These are phyloP conservation scores for Cyclotella choctawhatcheeana DNA, from an alignment of 108 stramenopile species.

Conservation along the genomic window DNA sequence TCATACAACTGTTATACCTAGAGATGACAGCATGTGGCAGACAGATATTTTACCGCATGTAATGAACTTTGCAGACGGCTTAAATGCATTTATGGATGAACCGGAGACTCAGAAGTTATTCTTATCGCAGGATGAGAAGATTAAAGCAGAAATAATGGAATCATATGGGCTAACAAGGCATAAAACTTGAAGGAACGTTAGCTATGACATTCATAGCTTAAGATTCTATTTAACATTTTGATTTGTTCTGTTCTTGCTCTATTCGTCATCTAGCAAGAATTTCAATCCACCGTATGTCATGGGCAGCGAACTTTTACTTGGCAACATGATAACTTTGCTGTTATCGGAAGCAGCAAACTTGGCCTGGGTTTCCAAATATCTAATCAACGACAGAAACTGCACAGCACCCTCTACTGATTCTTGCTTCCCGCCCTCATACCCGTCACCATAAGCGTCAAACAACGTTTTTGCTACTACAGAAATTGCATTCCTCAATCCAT, in stretches of 20 bases:
- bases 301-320: slow-evolving; percentile 28
- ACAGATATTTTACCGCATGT: not conserved
- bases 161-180: not conserved
- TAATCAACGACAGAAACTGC: slow-evolving; percentile 23
- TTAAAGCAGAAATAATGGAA: not conserved
- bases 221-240: not conserved
- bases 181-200: no score
- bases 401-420: slow-evolving; percentile 26
- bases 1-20: not conserved
- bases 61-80: not conserved
- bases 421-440: not conserved
- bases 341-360: slow-evolving; percentile 27
- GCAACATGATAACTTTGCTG: slow-evolving; percentile 43
- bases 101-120: not conserved
- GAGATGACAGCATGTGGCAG: not conserved
- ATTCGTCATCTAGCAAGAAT: slow-evolving; percentile 11
- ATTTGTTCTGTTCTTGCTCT: not conserved
- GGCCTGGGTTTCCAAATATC: slow-evolving; percentile 38
- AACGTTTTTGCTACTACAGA: slow-evolving; percentile 6
- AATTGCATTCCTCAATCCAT: slow-evolving; percentile 4
- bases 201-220: no score
- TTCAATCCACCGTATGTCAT: slow-evolving; percentile 30
- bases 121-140: not conserved
- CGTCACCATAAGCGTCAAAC: not conserved
- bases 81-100: not conserved